phyloP scores from a whole-genome alignment of 768 basidiomycete genomes.

The Boletus reticulatus region DNA sequence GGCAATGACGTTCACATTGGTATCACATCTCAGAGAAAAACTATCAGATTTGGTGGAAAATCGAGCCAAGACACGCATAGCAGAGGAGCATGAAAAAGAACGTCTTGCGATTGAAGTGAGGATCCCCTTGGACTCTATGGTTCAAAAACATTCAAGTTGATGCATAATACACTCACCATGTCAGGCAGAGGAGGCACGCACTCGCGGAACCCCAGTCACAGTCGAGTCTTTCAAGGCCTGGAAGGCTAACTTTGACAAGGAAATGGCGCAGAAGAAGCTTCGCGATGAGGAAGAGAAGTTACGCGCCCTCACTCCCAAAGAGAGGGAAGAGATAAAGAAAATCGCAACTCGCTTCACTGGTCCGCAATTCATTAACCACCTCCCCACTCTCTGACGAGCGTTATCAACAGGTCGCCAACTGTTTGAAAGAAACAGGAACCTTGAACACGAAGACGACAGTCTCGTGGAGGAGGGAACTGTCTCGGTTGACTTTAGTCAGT shows the following conservation, averaged over 20 bases:
- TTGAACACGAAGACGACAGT: constrained; percentile 71
- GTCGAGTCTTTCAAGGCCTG: constrained; percentile 75
- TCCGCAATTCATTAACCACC: constrained; percentile 31
- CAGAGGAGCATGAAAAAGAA: constrained; percentile 72
- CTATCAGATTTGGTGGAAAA: constrained; percentile 60
- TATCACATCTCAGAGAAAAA: constrained; percentile 79
- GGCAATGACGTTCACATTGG: constrained; percentile 97
- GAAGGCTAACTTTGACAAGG: constrained; percentile 77
- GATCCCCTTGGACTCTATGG: neutral
- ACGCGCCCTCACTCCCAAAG: constrained; percentile 69
- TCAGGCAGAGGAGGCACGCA: constrained; percentile 85
- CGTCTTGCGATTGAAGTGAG: constrained; percentile 72
- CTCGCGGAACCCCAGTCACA: constrained; percentile 91
- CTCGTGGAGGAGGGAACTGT: constrained; percentile 83
- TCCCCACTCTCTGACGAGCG: constrained; percentile 3
- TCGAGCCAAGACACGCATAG: constrained; percentile 53
- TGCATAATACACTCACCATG: neutral
- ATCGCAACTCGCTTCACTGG: constrained; percentile 63
- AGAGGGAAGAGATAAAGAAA: constrained; percentile 81
- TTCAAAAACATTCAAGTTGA: constrained; percentile 1
- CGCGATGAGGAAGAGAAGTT: constrained; percentile 79
- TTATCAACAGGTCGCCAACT: constrained; percentile 76
- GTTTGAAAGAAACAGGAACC: constrained; percentile 78
- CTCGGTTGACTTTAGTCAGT: constrained; percentile 88
- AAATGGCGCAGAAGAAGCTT: constrained; percentile 53